These are phyloP conservation scores for Alternaria brassicicola DNA, from an alignment of 2,329 filamentous ascomycete genomes.

Conservation along the genomic window DNA sequence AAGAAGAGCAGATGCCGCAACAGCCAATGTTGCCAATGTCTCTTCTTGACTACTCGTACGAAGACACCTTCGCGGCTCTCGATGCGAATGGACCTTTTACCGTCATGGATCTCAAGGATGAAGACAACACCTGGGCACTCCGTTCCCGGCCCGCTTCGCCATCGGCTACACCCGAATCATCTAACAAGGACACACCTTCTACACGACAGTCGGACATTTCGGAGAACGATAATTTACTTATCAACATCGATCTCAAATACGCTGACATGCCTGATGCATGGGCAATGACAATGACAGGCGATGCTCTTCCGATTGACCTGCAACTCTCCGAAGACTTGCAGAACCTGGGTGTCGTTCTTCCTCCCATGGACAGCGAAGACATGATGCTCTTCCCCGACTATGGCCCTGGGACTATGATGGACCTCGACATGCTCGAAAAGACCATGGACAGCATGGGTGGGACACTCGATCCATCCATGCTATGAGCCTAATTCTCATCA, in stretches of 20 bases:
- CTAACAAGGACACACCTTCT: conserved; percentile 46
- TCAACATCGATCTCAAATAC: conserved; percentile 48
- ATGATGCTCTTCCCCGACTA: conserved; percentile 44
- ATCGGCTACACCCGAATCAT: conserved; percentile 43
- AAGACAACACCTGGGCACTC: conserved; percentile 42
- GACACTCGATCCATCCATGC: conserved; percentile 24
- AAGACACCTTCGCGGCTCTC: conserved; percentile 42
- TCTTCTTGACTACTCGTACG: conserved; percentile 42
- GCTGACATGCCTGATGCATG: conserved; percentile 44
- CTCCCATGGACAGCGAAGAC: conserved; percentile 43
- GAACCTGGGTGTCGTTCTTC: conserved; percentile 38
- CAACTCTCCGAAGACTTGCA: conserved; percentile 42
- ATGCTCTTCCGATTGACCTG: conserved; percentile 38
- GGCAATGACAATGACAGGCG: conserved; percentile 33
- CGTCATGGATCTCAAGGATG: conserved; percentile 43
- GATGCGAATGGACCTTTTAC: conserved; percentile 42
- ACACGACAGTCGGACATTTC: conserved; percentile 52
- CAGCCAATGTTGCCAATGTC: conserved; percentile 36
- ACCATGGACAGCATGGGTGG: conserved; percentile 40
- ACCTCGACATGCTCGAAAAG: conserved; percentile 44
- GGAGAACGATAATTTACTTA: conserved; percentile 50
- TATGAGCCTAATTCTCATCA: conserved; percentile 6
- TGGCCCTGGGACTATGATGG: conserved; percentile 36
- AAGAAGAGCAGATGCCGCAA: conserved; percentile 22
- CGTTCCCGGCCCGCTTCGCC: conserved; percentile 44